Base-by-base conservation (phyloP, 805 yeast species). In the Yamadazyma sp. region DNA sequence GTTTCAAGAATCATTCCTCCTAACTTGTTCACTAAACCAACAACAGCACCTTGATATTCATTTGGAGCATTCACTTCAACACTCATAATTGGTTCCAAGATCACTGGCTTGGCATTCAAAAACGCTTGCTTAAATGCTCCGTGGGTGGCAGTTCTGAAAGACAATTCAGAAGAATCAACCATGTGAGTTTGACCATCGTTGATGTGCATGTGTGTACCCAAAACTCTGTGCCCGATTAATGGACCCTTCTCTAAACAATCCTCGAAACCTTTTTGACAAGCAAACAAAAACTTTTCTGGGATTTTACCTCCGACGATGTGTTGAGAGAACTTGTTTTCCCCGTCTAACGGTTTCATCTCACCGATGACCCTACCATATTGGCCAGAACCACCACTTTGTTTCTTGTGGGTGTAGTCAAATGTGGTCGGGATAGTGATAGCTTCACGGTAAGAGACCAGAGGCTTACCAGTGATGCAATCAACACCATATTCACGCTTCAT, bases 341-440 rank as follows among this genome's bases (percentile, higher is more conserved):
- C 80, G 35, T 76, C 84, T 32, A 77, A 58, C 38, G 89, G 80
- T 5, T 72, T 64, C 67, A 90, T 61, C 40, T 71, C 75, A 60
- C 99, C 98, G 64, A 89, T 84, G 56, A 91, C 96, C 70, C 90
- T 82, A 65, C 96, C 99, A 60, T 81, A 93, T 73, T 93, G 99
- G 69, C 99, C 99, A 49, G 98, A 95, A 78, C 99, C 99, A 65
- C 99, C 99, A 57, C 91, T 78, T 72, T 93, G 99, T 61, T 89
- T 91, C 77, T 93, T 93, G 73, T 91, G 98, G 19, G 96, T 84
- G 69, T 83, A 88, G 61, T 93, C 98, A 57, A 93, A 91, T 10
- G 79, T 72, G 20, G 91, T 75, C 28, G 85, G 70, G 2, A 75
- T 60, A 24, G 84, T 70, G 48, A 91, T 80, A 27, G 98, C 84